These are phyloP conservation scores for Carex parvula DNA, from an alignment of 176 grass and related monocot species.

Conservation along the genomic window DNA sequence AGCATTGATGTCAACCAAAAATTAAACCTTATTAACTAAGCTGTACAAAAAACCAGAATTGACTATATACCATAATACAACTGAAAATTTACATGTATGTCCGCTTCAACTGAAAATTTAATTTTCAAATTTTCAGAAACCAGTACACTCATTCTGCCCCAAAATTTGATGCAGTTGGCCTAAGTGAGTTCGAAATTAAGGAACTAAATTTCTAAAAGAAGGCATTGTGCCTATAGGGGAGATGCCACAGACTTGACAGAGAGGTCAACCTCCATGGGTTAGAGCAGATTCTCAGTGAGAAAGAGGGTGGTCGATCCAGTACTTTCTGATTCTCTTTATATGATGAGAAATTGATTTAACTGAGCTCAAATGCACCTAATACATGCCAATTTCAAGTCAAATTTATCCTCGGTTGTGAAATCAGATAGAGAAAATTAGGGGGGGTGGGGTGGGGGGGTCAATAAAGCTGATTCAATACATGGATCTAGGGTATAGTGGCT, in stretches of 20 bases:
- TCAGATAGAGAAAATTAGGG: no score
- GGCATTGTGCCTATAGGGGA: no score
- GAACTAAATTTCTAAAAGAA: neutral
- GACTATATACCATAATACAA: neutral
- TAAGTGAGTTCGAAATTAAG: neutral
- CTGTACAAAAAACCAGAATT: neutral
- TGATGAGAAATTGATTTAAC: no score
- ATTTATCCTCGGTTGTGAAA: no score
- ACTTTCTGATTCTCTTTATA: no score
- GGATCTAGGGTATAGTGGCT: no score
- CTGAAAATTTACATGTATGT: neutral
- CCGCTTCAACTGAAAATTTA: neutral
- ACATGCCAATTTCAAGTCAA: no score
- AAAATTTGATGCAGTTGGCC: neutral
- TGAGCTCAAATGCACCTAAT: no score
- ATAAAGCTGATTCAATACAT: no score
- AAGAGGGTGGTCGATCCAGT: neutral
- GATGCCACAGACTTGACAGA: neutral
- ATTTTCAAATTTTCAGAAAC: neutral
- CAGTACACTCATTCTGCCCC: neutral
- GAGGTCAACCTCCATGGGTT: neutral
- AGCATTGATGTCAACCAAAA: neutral
- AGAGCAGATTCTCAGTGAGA: neutral
- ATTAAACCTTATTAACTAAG: neutral
- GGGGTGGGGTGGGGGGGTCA: no score